phyloP scores from a whole-genome alignment of 805 yeast species.

The Schwanniomyces pseudopolymorphus region DNA sequence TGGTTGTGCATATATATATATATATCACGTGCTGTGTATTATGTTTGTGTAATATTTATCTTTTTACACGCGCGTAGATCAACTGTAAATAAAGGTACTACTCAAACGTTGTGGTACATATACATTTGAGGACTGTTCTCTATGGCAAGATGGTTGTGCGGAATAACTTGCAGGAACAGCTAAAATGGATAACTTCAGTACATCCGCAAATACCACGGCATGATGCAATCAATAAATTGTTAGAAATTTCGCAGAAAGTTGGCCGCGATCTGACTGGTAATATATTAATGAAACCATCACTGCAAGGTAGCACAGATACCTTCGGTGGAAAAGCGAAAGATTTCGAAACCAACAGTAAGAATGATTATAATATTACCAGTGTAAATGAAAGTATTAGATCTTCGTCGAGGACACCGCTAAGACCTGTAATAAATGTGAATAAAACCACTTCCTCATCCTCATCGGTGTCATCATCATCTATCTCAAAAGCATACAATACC shows the following conservation, averaged over 20 bases:
- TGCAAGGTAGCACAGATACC: neutral
- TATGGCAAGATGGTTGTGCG: neutral
- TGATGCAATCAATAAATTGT: neutral
- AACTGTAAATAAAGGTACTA: neutral
- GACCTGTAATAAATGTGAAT: neutral
- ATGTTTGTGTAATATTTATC: neutral
- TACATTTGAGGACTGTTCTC: neutral
- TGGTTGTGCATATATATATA: neutral
- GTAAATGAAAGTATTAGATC: neutral
- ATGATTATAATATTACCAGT: neutral
- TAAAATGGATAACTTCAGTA: neutral
- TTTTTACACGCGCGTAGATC: neutral
- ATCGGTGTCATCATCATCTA: neutral
- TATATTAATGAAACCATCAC: neutral
- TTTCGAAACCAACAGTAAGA: neutral
- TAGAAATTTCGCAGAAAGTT: neutral
- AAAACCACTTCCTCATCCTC: neutral
- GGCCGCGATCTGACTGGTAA: neutral
- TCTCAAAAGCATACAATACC: neutral
- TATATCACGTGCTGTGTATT: neutral
- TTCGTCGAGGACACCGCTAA: neutral
- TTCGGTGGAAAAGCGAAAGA: neutral
- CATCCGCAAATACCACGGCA: neutral
- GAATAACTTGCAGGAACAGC: slow-evolving; percentile 1
- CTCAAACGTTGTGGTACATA: too few relatives aligned